These are phyloP conservation scores for Boletus rubroflammeus DNA, from an alignment of 768 basidiomycete species.

Conservation along the genomic window DNA sequence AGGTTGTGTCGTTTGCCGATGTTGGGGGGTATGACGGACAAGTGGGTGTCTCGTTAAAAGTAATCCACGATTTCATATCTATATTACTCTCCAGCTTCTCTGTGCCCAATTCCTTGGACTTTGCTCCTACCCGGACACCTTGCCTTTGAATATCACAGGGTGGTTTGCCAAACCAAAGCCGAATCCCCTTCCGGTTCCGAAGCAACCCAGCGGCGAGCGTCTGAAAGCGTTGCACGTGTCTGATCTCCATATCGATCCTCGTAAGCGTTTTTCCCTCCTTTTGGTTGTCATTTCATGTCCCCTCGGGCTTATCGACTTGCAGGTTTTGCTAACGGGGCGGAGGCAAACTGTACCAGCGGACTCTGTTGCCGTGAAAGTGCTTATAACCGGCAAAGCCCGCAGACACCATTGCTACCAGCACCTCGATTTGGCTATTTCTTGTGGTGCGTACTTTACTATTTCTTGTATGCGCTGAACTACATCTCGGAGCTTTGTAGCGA, in stretches of 20 bases:
- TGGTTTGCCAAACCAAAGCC: conserved; percentile 83
- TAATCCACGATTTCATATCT: neutral
- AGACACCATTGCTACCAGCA: conserved; percentile 51
- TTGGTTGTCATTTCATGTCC: neutral
- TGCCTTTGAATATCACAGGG: conserved; percentile 56
- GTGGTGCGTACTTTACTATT: conserved; percentile 39
- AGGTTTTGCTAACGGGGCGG: conserved; percentile 69
- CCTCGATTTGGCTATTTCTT: conserved; percentile 64
- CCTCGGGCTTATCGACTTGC: neutral
- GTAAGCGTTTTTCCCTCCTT: conserved; percentile 33
- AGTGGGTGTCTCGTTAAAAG: conserved; percentile 32
- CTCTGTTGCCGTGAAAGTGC: conserved; percentile 62
- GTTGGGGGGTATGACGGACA: conserved; percentile 72
- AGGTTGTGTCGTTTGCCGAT: conserved; percentile 68
- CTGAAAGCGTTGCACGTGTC: conserved; percentile 76
- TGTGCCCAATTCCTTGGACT: conserved; percentile 57
- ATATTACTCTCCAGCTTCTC: conserved; percentile 39
- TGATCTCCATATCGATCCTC: conserved; percentile 73
- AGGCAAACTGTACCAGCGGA: conserved; percentile 67
- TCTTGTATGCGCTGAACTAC: neutral
- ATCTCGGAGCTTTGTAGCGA: conserved; percentile 40
- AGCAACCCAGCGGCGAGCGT: conserved; percentile 57
- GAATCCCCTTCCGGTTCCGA: conserved; percentile 54
- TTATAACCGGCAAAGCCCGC: conserved; percentile 47
- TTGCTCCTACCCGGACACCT: conserved; percentile 55